Conservation (phyloP, 2,329 filamentous ascomycete genomes). For the Volutella citrinella region DNA sequence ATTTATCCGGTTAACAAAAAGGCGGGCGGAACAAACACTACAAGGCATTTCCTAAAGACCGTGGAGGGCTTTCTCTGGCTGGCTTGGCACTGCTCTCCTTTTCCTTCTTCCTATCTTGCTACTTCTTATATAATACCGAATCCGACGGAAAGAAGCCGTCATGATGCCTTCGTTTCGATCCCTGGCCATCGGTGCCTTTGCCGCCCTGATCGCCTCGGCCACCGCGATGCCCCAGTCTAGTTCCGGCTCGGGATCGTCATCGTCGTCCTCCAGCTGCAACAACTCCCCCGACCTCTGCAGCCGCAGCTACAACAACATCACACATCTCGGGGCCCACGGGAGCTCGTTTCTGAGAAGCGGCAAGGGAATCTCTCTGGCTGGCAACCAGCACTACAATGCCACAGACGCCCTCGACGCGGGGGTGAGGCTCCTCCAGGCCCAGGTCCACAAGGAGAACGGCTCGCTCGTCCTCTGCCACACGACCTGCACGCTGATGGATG, state of each 20-base stretch:
- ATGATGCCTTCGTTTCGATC: constrained; percentile 22
- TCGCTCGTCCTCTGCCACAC: constrained; percentile 69
- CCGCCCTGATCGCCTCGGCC: constrained; percentile 19
- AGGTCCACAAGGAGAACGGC: constrained; percentile 62
- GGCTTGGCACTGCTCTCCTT: too few relatives aligned
- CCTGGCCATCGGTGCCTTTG: constrained; percentile 16
- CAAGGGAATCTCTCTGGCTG: constrained; percentile 60
- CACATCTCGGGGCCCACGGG: constrained; percentile 75
- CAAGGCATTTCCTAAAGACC: too few relatives aligned
- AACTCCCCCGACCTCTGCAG: constrained; percentile 74
- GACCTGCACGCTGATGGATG: constrained; percentile 64
- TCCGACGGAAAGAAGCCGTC: too few relatives aligned
- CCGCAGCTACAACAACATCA: constrained; percentile 71
- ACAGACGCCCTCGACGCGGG: constrained; percentile 69
- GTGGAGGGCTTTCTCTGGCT: too few relatives aligned
- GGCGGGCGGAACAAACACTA: too few relatives aligned
- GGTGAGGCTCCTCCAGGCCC: constrained; percentile 67
- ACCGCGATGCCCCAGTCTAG: constrained; percentile 24
- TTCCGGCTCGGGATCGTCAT: constrained; percentile 9
- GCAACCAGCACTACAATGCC: constrained; percentile 73
- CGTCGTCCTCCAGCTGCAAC: constrained; percentile 60
- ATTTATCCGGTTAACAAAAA: too few relatives aligned
- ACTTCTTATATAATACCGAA: too few relatives aligned
- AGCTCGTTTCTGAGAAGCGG: constrained; percentile 67
- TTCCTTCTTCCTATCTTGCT: too few relatives aligned